Base-by-base conservation (phyloP, 2,329 filamentous ascomycete genomes). In the Aspergillus latus region DNA sequence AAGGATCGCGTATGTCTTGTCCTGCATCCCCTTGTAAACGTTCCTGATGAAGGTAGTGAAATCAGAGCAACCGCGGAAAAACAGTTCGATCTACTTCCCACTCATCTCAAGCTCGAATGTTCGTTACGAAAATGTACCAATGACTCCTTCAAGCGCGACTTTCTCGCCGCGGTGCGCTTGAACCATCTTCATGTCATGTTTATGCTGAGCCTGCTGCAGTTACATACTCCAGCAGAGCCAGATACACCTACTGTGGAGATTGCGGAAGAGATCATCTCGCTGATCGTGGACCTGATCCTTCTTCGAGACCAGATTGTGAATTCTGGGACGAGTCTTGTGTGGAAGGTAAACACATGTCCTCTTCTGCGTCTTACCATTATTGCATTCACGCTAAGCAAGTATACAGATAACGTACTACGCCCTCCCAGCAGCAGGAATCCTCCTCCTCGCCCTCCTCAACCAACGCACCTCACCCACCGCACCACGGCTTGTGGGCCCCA, bases 101-200 rank as follows among this genome's bases (percentile, higher is more conserved):
- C 30, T 11, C 30, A 48, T 13, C 36, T 48, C 21, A 21, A 21
- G 21, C 21, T 21, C 21, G 21, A 21, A 21, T 21, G 21, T 21
- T 21, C 21, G 21, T 21, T 21, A 21, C 21, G 21, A 21, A 21
- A 21, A 21, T 21, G 21, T 21, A 21, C 21, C 21, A 21, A 21
- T 21, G 21, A 21, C 21, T 21, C 21, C 21, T 21, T 69, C 7
- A 61, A 66, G 29, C 57, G 62, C 13, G 66, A 69, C 32, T 69
- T 68, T 9, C 46, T 69, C 5, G 66, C 61, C 2, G 61, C 63
- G 28, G 60, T 64, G 10, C 61, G 65, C 7, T 59, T 69, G 2
- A 65, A 67, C n/a, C 63, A 69, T 44, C 40, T 68, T 2, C 66
- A 69, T 32, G 62, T 66, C 5, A 58, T 68, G n/a, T 68, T 68